Conservation (phyloP, 257 asterid species). For the Primulina huaijiensis region DNA sequence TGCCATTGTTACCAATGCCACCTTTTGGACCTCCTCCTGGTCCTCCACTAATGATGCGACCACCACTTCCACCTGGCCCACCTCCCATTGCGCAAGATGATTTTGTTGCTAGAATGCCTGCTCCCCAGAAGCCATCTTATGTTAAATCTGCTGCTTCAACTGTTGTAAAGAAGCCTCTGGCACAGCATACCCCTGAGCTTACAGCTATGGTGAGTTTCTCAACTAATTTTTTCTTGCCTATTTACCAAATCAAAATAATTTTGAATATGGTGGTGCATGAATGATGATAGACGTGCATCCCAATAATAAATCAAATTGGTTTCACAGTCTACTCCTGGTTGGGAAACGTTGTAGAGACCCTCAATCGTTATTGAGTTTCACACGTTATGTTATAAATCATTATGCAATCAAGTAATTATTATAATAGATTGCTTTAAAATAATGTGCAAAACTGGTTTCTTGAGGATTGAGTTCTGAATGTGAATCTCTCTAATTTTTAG, state of each 20-base stretch:
- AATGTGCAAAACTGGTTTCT: not conserved
- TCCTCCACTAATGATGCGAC: slow-evolving; percentile 69
- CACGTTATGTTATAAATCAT: not conserved
- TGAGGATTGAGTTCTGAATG: not conserved
- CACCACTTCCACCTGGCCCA: slow-evolving; percentile 98
- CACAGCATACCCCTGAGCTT: slow-evolving; percentile 98
- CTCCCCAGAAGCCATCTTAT: slow-evolving; percentile 80
- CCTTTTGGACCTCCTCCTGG: slow-evolving; percentile 80
- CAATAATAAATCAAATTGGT: not conserved
- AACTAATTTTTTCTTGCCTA: slow-evolving; percentile 13
- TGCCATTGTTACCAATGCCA: slow-evolving; percentile 63
- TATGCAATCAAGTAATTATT: not conserved
- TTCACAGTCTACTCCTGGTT: not conserved
- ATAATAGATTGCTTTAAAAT: not conserved
- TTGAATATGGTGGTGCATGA: not conserved
- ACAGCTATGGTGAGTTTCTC: slow-evolving; percentile 83
- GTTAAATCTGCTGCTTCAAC: slow-evolving; percentile 96
- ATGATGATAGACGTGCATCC: not conserved
- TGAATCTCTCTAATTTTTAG: not conserved
- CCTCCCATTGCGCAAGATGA: slow-evolving; percentile 72
- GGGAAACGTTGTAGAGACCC: not conserved
- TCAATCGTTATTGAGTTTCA: not conserved
- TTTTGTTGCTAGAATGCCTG: slow-evolving; percentile 39
- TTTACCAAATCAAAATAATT: not conserved
- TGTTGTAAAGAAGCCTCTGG: slow-evolving; percentile 97